Conservation (phyloP, 805 yeast species). For the Yarrowia sp. region DNA sequence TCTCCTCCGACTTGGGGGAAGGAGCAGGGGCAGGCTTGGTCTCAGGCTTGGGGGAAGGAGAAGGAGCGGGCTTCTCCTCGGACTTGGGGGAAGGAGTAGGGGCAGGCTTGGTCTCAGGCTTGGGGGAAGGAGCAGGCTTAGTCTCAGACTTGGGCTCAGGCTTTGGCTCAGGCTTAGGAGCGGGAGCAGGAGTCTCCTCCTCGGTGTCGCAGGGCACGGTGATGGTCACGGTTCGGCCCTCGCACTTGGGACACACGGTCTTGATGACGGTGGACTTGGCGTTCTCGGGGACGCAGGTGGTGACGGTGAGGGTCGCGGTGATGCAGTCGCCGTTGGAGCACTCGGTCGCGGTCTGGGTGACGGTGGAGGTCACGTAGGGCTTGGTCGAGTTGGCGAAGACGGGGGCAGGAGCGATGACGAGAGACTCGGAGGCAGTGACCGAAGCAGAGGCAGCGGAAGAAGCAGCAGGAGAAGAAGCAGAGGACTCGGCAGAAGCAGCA, state of each 20-base stretch:
- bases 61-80: not conserved
- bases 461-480: not conserved
- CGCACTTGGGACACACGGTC: slow-evolving; percentile 8
- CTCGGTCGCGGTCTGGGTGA: not conserved
- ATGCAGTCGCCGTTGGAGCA: not conserved
- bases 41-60: not conserved
- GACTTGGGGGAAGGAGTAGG: not conserved
- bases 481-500: not conserved
- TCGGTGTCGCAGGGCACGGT: slow-evolving; percentile 1
- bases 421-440: not conserved
- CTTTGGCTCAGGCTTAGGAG: not conserved
- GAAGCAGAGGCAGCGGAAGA: not conserved
- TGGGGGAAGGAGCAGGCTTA: not conserved
- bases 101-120: not conserved
- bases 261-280: not conserved
- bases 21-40: not conserved
- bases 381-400: not conserved
- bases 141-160: not conserved
- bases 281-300: slow-evolving; percentile 1
- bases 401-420: not conserved
- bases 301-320: not conserved
- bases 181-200: not conserved
- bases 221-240: slow-evolving; percentile 13
- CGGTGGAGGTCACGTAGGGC: not conserved
- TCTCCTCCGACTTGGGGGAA: not conserved